These are phyloP conservation scores for Chalciporus sphaerocephalus DNA, from an alignment of 768 basidiomycete genomes.

Conservation along the genomic window DNA sequence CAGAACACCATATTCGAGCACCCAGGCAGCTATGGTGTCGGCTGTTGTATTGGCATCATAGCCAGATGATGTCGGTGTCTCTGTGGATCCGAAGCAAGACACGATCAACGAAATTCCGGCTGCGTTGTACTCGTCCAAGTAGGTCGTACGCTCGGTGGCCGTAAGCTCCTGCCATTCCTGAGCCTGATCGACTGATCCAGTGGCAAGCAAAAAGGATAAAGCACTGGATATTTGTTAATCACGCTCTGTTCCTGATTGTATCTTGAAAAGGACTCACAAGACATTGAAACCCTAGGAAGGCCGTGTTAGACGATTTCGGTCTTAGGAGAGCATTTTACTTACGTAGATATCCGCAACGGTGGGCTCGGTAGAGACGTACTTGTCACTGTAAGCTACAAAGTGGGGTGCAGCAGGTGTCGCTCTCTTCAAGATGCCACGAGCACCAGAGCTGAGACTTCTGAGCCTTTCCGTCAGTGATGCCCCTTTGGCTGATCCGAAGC, in stretches of 20 bases:
- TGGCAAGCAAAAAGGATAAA: constrained; percentile 39
- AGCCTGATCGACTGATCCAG: constrained; percentile 44
- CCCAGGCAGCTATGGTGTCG: constrained; percentile 40
- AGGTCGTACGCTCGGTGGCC: constrained; percentile 34
- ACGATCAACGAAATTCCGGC: constrained; percentile 58
- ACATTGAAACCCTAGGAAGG: too few relatives aligned
- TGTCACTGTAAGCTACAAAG: constrained; percentile 38
- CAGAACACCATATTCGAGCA: constrained; percentile 41
- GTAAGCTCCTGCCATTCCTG: constrained; percentile 39
- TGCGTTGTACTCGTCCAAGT: constrained; percentile 45
- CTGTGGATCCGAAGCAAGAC: constrained; percentile 44
- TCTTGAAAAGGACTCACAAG: constrained; percentile 19
- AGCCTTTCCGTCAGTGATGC: too few relatives aligned
- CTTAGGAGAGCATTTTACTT: too few relatives aligned
- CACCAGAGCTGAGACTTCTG: constrained; percentile 9
- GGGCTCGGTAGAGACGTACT: constrained; percentile 41
- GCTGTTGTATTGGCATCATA: constrained; percentile 38
- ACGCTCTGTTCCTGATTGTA: not conserved
- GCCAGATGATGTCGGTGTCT: constrained; percentile 30
- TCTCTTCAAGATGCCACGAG: constrained; percentile 10
- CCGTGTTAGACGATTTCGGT: too few relatives aligned
- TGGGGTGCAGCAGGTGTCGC: constrained; percentile 42
- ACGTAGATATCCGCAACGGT: constrained; percentile 41
- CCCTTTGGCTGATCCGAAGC: too few relatives aligned
- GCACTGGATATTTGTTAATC: constrained; percentile 18